Conservation (phyloP, 2,329 filamentous ascomycete genomes). For the Aspergillus sp. region DNA sequence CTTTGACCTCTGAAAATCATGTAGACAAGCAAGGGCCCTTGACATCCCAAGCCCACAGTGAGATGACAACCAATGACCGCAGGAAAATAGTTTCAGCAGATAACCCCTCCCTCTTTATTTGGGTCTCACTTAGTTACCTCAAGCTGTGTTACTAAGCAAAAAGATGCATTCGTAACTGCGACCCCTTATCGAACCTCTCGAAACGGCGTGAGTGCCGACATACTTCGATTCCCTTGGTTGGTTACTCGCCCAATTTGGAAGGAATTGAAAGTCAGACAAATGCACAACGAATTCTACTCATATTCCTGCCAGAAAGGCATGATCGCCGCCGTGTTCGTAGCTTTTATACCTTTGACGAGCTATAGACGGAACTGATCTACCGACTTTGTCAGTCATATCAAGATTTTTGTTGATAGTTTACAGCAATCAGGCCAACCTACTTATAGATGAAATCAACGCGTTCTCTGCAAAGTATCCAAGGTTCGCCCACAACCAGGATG, state of each 20-base stretch:
- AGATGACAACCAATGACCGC: neutral
- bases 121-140: neutral
- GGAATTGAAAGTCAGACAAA: neutral
- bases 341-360: neutral
- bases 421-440: neutral
- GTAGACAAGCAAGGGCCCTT: neutral
- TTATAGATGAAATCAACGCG: conserved; percentile 1
- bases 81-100: neutral
- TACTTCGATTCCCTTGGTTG: neutral
- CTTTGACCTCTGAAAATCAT: neutral
- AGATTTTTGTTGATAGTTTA: neutral
- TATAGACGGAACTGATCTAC: neutral
- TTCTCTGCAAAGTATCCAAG: conserved; percentile 3
- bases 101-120: neutral
- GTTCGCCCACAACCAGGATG: neutral
- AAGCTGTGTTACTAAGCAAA: conserved; percentile 2
- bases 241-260: neutral
- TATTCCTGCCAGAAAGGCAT: neutral
- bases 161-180: neutral
- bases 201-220: conserved; percentile 2
- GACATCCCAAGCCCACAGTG: neutral
- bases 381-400: neutral
- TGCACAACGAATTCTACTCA: neutral
- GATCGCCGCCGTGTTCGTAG: neutral
- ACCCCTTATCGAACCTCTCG: neutral